A percentile compares a stretch with the other conserved stretches of the same genome.
Evolutionary conservation across 2,329 filamentous ascomycete genomes (phyloP).

Genomic region (Ophiostoma piceae): DNA sequence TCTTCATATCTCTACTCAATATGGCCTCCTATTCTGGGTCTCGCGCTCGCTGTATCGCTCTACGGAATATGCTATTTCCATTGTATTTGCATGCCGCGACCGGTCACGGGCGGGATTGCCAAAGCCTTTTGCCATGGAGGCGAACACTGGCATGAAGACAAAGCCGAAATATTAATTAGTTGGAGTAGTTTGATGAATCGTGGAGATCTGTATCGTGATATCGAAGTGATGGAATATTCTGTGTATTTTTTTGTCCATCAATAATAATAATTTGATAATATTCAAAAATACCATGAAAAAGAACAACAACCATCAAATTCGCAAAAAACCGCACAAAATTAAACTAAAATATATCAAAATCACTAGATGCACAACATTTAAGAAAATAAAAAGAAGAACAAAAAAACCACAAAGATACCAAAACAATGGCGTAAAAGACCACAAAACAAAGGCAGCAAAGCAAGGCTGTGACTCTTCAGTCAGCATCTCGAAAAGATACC

Average conservation of each 20-base stretch:
- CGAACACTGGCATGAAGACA: slow-evolving; percentile 5
- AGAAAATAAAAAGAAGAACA: neutral
- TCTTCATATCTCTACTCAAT: neutral
- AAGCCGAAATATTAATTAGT: slow-evolving; percentile 5
- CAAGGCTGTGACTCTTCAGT: neutral
- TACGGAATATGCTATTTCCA: slow-evolving; percentile 1
- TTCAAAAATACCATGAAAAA: neutral
- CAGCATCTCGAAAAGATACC: neutral
- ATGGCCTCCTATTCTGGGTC: slow-evolving; percentile 8
- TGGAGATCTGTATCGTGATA: neutral
- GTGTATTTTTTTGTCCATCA: neutral
- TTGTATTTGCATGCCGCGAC: slow-evolving; percentile 1
- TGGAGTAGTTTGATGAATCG: neutral
- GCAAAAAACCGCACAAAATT: neutral
- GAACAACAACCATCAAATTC: neutral
- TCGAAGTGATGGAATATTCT: neutral
- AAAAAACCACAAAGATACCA: neutral
- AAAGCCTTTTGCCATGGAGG: neutral
- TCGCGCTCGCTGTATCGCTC: slow-evolving; percentile 13
- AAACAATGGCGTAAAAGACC: neutral
- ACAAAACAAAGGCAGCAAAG: neutral
- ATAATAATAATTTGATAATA: neutral
- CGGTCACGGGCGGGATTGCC: neutral
- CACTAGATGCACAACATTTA: neutral
- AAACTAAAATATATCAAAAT: neutral